Evolutionary conservation across 441 rosid genomes (phyloP).

Genomic region (Mallotus japonicus): DNA sequence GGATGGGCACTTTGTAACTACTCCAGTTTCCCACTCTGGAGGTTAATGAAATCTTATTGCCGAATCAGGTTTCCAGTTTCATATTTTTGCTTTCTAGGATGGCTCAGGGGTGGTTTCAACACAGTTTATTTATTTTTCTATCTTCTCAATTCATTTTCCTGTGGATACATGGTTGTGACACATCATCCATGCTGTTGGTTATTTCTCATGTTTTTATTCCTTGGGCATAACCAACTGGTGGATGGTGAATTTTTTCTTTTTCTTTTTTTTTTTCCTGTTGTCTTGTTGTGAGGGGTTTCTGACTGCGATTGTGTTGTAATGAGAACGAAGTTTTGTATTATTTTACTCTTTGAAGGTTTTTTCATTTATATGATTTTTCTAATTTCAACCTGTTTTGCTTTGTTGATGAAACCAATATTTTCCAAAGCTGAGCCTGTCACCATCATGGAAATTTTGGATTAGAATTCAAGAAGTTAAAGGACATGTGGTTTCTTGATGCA

Average conservation of each 20-base stretch:
- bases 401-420: not conserved
- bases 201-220: slow-evolving; percentile 15
- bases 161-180: slow-evolving; percentile 23
- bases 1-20: slow-evolving; percentile 74
- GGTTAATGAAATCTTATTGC: slow-evolving; percentile 38
- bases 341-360: slow-evolving; percentile 2
- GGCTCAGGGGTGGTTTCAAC: slow-evolving; percentile 21
- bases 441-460: not conserved
- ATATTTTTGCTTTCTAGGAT: slow-evolving; percentile 28
- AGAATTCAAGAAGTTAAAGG: not conserved
- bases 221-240: slow-evolving; percentile 14
- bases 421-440: not conserved
- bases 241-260: slow-evolving; percentile 8
- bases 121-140: not conserved
- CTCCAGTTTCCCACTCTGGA: slow-evolving; percentile 91
- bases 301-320: slow-evolving; percentile 22
- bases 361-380: not conserved
- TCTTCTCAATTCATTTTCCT: slow-evolving; percentile 21
- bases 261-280: slow-evolving; percentile 5
- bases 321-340: slow-evolving; percentile 20
- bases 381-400: not conserved
- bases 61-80: slow-evolving; percentile 16
- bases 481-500: too few relatives aligned
- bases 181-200: not conserved
- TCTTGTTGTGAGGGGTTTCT: slow-evolving; percentile 17